Evolutionary conservation across 2,329 filamentous ascomycete species (phyloP), one percentile per base, ranked within the genome.

Genomic region (Pseudogymnoascus sp.): DNA sequence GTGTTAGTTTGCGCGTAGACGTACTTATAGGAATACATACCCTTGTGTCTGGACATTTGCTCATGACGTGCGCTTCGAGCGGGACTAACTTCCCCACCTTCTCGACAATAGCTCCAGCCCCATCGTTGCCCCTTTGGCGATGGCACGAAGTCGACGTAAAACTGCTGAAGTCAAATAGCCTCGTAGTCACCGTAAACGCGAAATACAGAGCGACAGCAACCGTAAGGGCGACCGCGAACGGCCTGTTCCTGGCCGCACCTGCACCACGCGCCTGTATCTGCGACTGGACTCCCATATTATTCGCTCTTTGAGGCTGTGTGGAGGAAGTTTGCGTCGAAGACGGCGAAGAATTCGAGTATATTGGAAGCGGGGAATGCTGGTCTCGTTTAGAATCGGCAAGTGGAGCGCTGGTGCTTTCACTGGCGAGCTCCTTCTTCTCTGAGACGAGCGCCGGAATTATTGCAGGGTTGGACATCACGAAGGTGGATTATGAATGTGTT

Each of bases 21-120:
- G 31, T 9, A 52, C n/a, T 52, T 58, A 25, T 31, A 42, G 21
- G 31, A 33, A 39, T 29, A 64, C 76, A 9, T 70, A 83, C 82
- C 73, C 81, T 82, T 1, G 94, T 92, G 75, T 99, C 94, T 0
- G 93, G 92, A 71, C 94, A 99, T 80, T 97, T 97, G 77, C 87
- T 90, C 87, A 97, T 99, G 69, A 97, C 94, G 74, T 97, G 93
- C 62, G 91, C 90, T 74, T 99, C 94, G 1, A 99, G 76, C 3
- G 91, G 89, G 4, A 97, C 88, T 63, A 79, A 75, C 29, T 40
- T 59, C 12, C 36, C 48, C 29, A 10, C 5, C 48, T 12, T 55
- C 27, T 55, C 48, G n/a, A 33, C 29, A n/a, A 55, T n/a, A 55
- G 48, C 48, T 55, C 8, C n/a, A n/a, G 48, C 9, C 10, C 27